A percentile compares a stretch with the other conserved stretches of the same genome.
Conservation (phyloP, 306 rosid genomes). For the Myrica gale region DNA sequence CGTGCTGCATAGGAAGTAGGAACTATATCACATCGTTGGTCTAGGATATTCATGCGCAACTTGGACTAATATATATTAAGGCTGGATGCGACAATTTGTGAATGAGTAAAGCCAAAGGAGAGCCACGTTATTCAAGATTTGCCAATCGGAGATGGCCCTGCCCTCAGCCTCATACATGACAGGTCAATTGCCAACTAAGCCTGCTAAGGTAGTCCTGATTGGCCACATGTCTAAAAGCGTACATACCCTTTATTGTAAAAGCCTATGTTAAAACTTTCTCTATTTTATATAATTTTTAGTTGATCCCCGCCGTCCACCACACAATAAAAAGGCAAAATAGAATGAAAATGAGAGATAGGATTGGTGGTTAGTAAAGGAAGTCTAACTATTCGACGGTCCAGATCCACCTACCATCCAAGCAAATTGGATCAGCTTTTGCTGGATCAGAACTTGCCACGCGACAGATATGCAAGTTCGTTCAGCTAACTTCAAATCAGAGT, state of each 20-base stretch:
- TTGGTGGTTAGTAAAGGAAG: background rate
- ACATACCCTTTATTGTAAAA: background rate
- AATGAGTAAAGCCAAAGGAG: no score
- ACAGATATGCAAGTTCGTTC: background rate
- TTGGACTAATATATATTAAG: no score
- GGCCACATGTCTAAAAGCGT: constrained; percentile 18
- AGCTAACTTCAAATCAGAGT: background rate
- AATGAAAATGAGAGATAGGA: background rate
- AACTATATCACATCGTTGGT: no score
- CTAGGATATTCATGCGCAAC: no score
- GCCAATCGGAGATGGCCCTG: constrained; percentile 28
- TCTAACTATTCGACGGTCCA: background rate
- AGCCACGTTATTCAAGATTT: no score
- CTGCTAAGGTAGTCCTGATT: constrained; percentile 5
- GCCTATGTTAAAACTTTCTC: no score
- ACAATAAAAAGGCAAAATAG: no score
- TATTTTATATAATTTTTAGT: no score
- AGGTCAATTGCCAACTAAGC: background rate
- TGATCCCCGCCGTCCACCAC: no score
- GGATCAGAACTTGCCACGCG: constrained; percentile 6
- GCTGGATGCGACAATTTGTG: no score
- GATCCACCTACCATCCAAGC: background rate
- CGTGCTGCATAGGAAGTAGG: no score
- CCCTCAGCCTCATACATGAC: background rate
- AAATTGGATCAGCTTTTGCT: background rate